Conservation (phyloP, 345 rosid genomes). For the Gossypium ekmanianum region DNA sequence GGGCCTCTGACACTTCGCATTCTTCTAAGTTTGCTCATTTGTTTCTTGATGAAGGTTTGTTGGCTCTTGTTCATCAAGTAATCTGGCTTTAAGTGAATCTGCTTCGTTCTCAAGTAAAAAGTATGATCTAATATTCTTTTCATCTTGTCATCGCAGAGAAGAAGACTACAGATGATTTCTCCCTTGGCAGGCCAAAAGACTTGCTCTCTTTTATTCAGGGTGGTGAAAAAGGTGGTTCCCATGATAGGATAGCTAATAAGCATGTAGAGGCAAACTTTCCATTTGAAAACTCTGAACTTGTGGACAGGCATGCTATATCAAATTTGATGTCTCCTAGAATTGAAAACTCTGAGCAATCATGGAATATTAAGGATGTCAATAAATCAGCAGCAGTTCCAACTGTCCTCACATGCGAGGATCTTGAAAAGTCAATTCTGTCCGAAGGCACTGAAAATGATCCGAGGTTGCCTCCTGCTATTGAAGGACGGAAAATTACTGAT, state of each 20-base stretch:
- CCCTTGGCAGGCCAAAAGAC: constrained; percentile 46
- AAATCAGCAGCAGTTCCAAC: constrained; percentile 46
- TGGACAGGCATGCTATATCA: constrained; percentile 26
- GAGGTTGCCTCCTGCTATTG: constrained; percentile 33
- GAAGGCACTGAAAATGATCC: constrained; percentile 47
- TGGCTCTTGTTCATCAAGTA: constrained; percentile 1
- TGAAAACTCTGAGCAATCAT: constrained; percentile 32
- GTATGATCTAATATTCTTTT: constrained; percentile 9
- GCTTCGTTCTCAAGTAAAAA: not conserved
- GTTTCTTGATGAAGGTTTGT: constrained; percentile 84
- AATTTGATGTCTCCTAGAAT: constrained; percentile 14
- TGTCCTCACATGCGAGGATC: constrained; percentile 97
- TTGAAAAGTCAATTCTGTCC: constrained; percentile 85
- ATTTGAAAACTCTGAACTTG: constrained; percentile 36
- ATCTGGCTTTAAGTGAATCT: not conserved
- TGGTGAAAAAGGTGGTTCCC: constrained; percentile 53
- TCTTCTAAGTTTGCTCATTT: constrained; percentile 89
- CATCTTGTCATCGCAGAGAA: constrained; percentile 45
- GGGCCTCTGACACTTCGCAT: constrained; percentile 38
- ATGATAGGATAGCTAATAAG: constrained; percentile 33
- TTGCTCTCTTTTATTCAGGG: constrained; percentile 77
- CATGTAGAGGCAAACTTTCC: constrained; percentile 29
- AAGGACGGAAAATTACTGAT: constrained; percentile 33
- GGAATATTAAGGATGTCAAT: constrained; percentile 16
- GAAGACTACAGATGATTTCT: constrained; percentile 48